These are phyloP conservation scores for Fraxinus albicans DNA, from an alignment of 305 asterid species.

Conservation along the genomic window DNA sequence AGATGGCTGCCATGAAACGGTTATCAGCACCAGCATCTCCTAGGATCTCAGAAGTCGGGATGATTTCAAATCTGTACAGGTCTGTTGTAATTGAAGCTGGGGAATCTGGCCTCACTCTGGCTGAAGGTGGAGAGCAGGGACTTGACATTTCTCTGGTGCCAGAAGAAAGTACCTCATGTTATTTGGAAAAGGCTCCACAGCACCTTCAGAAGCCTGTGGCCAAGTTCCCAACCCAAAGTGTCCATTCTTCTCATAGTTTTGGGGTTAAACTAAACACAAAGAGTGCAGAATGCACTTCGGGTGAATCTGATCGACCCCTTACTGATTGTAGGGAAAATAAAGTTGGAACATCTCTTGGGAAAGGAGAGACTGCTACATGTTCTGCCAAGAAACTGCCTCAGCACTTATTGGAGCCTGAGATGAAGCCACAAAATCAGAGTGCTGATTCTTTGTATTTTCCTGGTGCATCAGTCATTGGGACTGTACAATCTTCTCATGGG, in stretches of 20 bases:
- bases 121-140: constrained; percentile 29
- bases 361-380: constrained; percentile 11
- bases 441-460: constrained; percentile 17
- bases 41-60: constrained; percentile 62
- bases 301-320: constrained; percentile 6
- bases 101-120: constrained; percentile 33
- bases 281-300: constrained; percentile 25
- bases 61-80: constrained; percentile 43
- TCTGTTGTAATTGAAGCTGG: constrained; percentile 55
- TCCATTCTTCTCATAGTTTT: constrained; percentile 38
- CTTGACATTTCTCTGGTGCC: constrained; percentile 25
- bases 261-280: constrained; percentile 27
- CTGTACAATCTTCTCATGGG: constrained; percentile 16
- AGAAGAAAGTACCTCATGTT: constrained; percentile 27
- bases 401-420: constrained; percentile 22
- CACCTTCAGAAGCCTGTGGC: constrained; percentile 15
- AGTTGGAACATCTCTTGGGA: constrained; percentile 19
- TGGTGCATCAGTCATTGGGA: constrained; percentile 15
- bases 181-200: constrained; percentile 12
- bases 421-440: constrained; percentile 14
- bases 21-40: constrained; percentile 74
- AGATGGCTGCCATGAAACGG: constrained; percentile 82
- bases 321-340: constrained; percentile 18
- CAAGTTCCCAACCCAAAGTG: constrained; percentile 36
- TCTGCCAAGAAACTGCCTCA: constrained; percentile 22